These are phyloP conservation scores for Jamesozyma spencerorum DNA, from an alignment of 805 yeast genomes.

Conservation along the genomic window DNA sequence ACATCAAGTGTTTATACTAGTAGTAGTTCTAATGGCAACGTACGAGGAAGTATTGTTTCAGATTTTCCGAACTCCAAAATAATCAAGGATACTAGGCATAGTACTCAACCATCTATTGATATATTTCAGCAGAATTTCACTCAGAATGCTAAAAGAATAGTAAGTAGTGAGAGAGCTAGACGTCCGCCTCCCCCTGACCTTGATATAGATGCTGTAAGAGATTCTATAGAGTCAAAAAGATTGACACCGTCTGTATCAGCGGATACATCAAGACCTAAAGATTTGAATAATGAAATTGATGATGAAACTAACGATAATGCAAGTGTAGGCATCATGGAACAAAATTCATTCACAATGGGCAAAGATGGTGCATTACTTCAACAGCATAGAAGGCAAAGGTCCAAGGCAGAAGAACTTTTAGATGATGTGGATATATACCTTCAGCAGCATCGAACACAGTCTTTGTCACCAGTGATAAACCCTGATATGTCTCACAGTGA, in stretches of 20 bases:
- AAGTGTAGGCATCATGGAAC: no score
- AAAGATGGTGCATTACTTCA: background rate
- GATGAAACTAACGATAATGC: no score
- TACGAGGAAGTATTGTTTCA: no score
- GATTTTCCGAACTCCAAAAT: no score
- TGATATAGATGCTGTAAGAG: slow-evolving; percentile 11
- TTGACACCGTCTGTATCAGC: no score
- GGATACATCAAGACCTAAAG: no score
- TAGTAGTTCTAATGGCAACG: no score
- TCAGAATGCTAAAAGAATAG: background rate
- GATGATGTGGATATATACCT: slow-evolving; percentile 28
- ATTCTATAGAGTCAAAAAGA: background rate
- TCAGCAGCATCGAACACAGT: slow-evolving; percentile 10
- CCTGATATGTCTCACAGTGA: background rate
- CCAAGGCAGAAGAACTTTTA: slow-evolving; percentile 28
- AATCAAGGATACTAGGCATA: no score
- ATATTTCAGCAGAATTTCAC: background rate
- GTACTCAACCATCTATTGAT: background rate
- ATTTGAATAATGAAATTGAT: no score
- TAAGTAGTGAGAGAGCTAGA: slow-evolving; percentile 4
- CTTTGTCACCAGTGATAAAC: background rate
- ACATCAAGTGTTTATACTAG: no score
- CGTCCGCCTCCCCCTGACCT: slow-evolving; percentile 21
- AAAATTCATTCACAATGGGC: no score
- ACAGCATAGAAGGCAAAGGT: slow-evolving; percentile 23